These are phyloP conservation scores for Ogataea allantospora DNA, from an alignment of 805 yeast species.

Conservation along the genomic window DNA sequence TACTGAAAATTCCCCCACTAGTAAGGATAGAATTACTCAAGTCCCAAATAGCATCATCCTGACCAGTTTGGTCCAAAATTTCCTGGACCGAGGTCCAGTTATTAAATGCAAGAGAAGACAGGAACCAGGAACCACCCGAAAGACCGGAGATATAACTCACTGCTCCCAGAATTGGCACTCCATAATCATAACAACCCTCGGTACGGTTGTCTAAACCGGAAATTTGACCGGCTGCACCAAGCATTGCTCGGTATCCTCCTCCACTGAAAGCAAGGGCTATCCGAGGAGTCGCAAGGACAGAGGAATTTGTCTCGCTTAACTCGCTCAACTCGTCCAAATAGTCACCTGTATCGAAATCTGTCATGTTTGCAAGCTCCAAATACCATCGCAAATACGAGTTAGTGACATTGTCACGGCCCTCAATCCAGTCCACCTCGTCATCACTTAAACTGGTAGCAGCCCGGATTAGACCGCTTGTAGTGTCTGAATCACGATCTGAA, in stretches of 20 bases:
- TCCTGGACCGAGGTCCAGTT: slow-evolving; percentile 71
- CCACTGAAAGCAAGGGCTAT: slow-evolving; percentile 71
- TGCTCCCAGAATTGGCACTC: slow-evolving; percentile 73
- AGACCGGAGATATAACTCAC: slow-evolving; percentile 72
- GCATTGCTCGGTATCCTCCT: slow-evolving; percentile 90
- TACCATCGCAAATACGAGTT: slow-evolving; percentile 45
- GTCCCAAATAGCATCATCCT: slow-evolving; percentile 62
- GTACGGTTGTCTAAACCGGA: slow-evolving; percentile 79
- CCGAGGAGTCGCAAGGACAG: slow-evolving; percentile 37
- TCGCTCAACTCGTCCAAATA: slow-evolving; percentile 36
- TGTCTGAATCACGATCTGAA: slow-evolving; percentile 13
- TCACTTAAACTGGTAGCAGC: slow-evolving; percentile 46
- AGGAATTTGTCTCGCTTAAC: slow-evolving; percentile 27
- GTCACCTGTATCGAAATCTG: slow-evolving; percentile 45
- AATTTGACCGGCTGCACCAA: slow-evolving; percentile 79
- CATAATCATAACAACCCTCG: slow-evolving; percentile 44
- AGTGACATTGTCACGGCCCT: slow-evolving; percentile 45
- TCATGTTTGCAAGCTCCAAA: slow-evolving; percentile 44
- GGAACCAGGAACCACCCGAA: slow-evolving; percentile 84
- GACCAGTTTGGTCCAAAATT: slow-evolving; percentile 41
- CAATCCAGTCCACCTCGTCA: slow-evolving; percentile 53
- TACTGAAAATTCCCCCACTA: slow-evolving; percentile 60
- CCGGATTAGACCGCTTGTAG: slow-evolving; percentile 36
- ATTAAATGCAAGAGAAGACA: slow-evolving; percentile 65
- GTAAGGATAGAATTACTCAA: slow-evolving; percentile 56